Conservation (phyloP, 2,329 filamentous ascomycete genomes). For the Xylariaceae sp. region DNA sequence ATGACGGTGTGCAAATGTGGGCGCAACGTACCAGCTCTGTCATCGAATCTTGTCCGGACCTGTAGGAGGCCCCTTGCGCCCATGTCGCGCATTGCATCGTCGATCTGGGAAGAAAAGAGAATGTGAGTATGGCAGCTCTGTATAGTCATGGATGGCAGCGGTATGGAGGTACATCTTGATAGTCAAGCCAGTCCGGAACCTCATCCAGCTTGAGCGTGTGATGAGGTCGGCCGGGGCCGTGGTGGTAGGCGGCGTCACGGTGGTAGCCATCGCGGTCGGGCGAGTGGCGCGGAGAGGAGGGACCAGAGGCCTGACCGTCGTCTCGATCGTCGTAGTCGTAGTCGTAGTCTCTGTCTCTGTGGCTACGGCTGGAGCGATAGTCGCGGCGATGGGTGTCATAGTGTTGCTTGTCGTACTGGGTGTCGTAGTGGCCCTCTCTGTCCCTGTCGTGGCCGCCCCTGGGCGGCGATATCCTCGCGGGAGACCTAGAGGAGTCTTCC, state of each 20-base stretch:
- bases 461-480: conserved; percentile 26
- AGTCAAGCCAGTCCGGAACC: conserved; percentile 29
- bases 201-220: conserved; percentile 35
- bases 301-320: conserved; percentile 22
- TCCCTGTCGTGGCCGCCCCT: conserved; percentile 18
- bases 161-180: conserved; percentile 25
- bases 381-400: conserved; percentile 21
- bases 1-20: not conserved
- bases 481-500: conserved; percentile 36
- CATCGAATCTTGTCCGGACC: conserved; percentile 33
- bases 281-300: conserved; percentile 27
- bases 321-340: conserved; percentile 19
- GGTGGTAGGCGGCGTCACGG: conserved; percentile 24
- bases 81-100: conserved; percentile 29
- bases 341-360: conserved; percentile 22
- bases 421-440: conserved; percentile 21
- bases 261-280: conserved; percentile 25
- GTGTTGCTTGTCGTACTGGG: conserved; percentile 22
- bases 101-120: conserved; percentile 22
- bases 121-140: conserved; percentile 1
- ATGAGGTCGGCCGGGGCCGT: conserved; percentile 30
- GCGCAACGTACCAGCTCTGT: conserved; percentile 24
- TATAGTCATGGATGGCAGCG: not conserved
- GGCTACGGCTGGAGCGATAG: conserved; percentile 14
- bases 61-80: conserved; percentile 31